phyloP scores from a whole-genome alignment of 2,329 filamentous ascomycete species.

The Alternaria arbusti region DNA sequence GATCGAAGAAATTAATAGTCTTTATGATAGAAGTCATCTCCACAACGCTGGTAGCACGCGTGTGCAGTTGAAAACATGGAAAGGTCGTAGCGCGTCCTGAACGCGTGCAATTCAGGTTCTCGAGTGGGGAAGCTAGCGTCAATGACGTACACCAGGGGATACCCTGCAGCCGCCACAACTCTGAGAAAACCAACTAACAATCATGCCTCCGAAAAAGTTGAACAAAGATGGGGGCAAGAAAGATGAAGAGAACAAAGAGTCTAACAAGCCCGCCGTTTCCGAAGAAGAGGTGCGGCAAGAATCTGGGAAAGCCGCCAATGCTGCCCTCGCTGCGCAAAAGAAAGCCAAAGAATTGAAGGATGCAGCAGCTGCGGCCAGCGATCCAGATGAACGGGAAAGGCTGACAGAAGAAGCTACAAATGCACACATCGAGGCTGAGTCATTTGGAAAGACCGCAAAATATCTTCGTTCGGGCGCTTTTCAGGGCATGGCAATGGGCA shows the following conservation, averaged over 20 bases:
- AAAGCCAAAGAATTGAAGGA: constrained; percentile 27
- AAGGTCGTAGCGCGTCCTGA: neutral
- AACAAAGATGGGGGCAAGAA: constrained; percentile 3
- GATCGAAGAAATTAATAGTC: neutral
- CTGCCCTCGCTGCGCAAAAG: constrained; percentile 23
- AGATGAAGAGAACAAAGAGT: neutral
- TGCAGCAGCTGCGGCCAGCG: constrained; percentile 22
- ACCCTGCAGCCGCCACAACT: neutral
- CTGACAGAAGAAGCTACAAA: constrained; percentile 30
- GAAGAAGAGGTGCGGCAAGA: constrained; percentile 27
- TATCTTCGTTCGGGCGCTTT: constrained; percentile 32
- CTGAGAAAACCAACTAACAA: neutral
- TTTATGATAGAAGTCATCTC: neutral
- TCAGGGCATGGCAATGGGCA: constrained; percentile 31
- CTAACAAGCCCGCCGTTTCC: constrained; percentile 17
- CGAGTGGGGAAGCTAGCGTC: constrained; percentile 4
- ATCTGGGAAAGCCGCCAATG: constrained; percentile 26
- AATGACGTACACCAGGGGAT: constrained; percentile 8
- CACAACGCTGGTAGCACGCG: neutral
- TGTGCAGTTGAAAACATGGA: neutral
- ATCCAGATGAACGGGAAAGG: constrained; percentile 26
- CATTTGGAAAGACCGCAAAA: constrained; percentile 33
- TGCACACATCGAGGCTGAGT: constrained; percentile 29
- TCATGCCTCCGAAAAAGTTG: constrained; percentile 8
- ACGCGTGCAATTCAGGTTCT: constrained; percentile 2